Conservation (phyloP, 2,329 filamentous ascomycete genomes). For the Aphanocladium album region DNA sequence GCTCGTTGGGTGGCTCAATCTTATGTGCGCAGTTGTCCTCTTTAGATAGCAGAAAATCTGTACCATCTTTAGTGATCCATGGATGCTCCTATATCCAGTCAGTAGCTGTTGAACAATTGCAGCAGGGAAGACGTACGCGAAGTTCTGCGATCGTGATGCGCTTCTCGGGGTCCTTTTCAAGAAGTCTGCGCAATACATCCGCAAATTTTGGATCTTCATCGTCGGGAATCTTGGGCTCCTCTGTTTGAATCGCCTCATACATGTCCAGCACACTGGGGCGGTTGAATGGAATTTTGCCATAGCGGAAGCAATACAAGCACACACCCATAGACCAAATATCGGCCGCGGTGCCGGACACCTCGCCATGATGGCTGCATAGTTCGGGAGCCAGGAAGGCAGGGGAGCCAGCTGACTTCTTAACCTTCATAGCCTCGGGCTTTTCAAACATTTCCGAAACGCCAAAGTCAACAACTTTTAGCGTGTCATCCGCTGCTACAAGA, state of each 20-base stretch:
- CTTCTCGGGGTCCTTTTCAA: conserved; percentile 81
- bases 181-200: conserved; percentile 66
- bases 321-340: conserved; percentile 99
- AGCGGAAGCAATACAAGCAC: conserved; percentile 86
- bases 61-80: conserved; percentile 82
- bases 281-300: conserved; percentile 84
- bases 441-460: conserved; percentile 99
- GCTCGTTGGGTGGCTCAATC: conserved; percentile 78
- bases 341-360: conserved; percentile 81
- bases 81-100: conserved; percentile 63
- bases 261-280: conserved; percentile 74
- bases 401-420: conserved; percentile 87
- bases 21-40: conserved; percentile 83
- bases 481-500: conserved; percentile 79
- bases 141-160: conserved; percentile 79
- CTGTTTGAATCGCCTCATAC: conserved; percentile 79
- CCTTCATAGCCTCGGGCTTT: conserved; percentile 78
- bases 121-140: conserved; percentile 49
- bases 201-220: conserved; percentile 64
- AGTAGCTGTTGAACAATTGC: background rate
- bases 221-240: conserved; percentile 57
- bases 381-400: conserved; percentile 94
- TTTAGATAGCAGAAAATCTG: conserved; percentile 69
- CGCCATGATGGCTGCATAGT: conserved; percentile 80
- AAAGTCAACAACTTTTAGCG: conserved; percentile 97